These are phyloP conservation scores for Yamadazyma triangularis DNA, from an alignment of 1,139 yeast species.

Conservation along the genomic window DNA sequence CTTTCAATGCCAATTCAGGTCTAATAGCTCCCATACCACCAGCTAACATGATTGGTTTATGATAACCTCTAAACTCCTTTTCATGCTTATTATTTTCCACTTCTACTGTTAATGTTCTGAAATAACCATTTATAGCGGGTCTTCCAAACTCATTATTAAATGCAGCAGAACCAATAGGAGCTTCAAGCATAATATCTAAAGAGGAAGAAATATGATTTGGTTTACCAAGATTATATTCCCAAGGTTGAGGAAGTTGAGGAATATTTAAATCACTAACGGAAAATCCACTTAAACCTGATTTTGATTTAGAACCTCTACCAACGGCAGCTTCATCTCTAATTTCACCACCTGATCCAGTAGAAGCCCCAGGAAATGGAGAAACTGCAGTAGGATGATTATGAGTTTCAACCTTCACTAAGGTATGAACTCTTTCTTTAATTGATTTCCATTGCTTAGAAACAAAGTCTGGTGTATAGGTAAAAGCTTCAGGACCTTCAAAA, in stretches of 20 bases:
- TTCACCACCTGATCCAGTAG: slow-evolving; percentile 99
- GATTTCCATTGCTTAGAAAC: slow-evolving; percentile 69
- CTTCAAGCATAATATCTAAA: slow-evolving; percentile 92
- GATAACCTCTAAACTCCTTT: slow-evolving; percentile 88
- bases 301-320: slow-evolving; percentile 95
- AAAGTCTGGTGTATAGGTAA: slow-evolving; percentile 73
- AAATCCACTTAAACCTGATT: slow-evolving; percentile 94
- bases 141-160: slow-evolving; percentile 98
- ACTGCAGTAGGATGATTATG: slow-evolving; percentile 99
- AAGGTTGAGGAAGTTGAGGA: slow-evolving; percentile 84
- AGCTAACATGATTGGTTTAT: slow-evolving; percentile 98
- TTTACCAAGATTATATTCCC: slow-evolving; percentile 87
- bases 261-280: slow-evolving; percentile 87
- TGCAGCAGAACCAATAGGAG: slow-evolving; percentile 97
- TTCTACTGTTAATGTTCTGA: slow-evolving; percentile 87
- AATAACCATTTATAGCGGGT: slow-evolving; percentile 95
- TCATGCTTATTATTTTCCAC: slow-evolving; percentile 61
- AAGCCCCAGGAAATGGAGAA: slow-evolving; percentile 98
- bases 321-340: slow-evolving; percentile 99
- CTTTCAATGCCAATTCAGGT: slow-evolving; percentile 88
- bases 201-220: slow-evolving; percentile 93
- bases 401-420: slow-evolving; percentile 93
- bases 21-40: slow-evolving; percentile 98
- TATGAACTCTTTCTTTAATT: slow-evolving; percentile 74
- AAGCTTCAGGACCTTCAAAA: slow-evolving; percentile 77